Percentiles rank a stretch among this genome's conserved stretches.
phyloP scores from a whole-genome alignment of 768 basidiomycete species.

The Naganishia randhawae region DNA sequence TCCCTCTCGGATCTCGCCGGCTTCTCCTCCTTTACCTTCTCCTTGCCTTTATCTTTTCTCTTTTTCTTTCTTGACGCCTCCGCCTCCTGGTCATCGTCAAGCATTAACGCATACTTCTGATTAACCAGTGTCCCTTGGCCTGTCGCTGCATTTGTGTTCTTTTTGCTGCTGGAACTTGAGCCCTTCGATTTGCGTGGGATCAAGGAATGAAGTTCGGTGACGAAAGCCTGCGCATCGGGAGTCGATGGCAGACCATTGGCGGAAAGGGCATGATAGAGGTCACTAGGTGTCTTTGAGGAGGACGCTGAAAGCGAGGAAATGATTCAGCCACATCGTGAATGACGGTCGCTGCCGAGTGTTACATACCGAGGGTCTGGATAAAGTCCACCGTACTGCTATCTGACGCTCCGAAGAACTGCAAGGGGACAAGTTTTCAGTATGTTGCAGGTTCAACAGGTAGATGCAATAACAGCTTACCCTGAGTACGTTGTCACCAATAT shows the following conservation, averaged over 20 bases:
- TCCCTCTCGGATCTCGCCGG: constrained; percentile 28
- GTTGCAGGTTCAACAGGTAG: background rate
- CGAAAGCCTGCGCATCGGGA: constrained; percentile 73
- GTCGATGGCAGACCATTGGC: constrained; percentile 76
- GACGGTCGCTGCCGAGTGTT: constrained; percentile 32
- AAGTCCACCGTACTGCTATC: constrained; percentile 81
- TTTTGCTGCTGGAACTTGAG: constrained; percentile 59
- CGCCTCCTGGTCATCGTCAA: constrained; percentile 67
- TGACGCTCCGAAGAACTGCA: constrained; percentile 71
- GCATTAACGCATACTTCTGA: constrained; percentile 67
- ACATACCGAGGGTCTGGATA: constrained; percentile 73
- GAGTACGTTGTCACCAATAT: constrained; percentile 51
- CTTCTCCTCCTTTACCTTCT: constrained; percentile 54
- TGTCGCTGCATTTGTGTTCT: constrained; percentile 58
- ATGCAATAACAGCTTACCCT: constrained; percentile 35
- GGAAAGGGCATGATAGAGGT: constrained; percentile 70
- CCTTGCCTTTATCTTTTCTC: constrained; percentile 52
- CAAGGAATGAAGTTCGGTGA: constrained; percentile 68
- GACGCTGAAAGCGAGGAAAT: constrained; percentile 57
- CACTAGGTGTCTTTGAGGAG: constrained; percentile 73
- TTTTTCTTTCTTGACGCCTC: constrained; percentile 52
- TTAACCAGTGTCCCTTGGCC: constrained; percentile 64
- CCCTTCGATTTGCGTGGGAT: constrained; percentile 65
- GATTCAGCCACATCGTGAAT: constrained; percentile 9
- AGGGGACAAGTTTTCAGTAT: constrained; percentile 41